These are phyloP conservation scores for Boletus tylopilopsis DNA, from an alignment of 768 basidiomycete species.

Conservation along the genomic window DNA sequence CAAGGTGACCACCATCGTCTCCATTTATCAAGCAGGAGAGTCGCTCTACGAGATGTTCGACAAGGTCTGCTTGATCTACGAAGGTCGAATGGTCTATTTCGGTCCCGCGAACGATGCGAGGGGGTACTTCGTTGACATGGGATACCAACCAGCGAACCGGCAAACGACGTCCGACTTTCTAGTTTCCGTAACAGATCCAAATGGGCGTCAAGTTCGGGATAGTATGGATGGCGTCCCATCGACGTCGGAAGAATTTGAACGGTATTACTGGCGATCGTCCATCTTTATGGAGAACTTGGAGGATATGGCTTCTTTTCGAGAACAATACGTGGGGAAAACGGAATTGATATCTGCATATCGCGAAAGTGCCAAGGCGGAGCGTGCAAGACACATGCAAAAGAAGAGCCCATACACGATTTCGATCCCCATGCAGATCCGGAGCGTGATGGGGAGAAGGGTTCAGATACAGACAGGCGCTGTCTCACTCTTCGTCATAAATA, in stretches of 20 bases:
- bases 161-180: conserved; percentile 66
- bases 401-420: conserved; percentile 48
- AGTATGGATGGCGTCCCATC: conserved; percentile 29
- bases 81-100: conserved; percentile 57
- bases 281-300: conserved; percentile 38
- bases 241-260: conserved; percentile 57
- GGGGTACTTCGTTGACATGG: conserved; percentile 57
- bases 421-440: conserved; percentile 43
- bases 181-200: conserved; percentile 58
- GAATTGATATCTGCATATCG: conserved; percentile 42
- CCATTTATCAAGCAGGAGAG: conserved; percentile 85
- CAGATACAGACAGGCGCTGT: conserved; percentile 44
- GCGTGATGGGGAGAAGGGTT: conserved; percentile 45
- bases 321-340: conserved; percentile 42
- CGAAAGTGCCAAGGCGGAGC: conserved; percentile 50
- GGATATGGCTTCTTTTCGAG: conserved; percentile 47
- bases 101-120: conserved; percentile 52
- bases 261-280: conserved; percentile 41
- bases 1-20: conserved; percentile 61
- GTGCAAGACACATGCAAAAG: conserved; percentile 43
- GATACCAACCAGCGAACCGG: conserved; percentile 49
- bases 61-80: conserved; percentile 64
- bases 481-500: conserved; percentile 30
- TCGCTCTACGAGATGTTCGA: conserved; percentile 62
- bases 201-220: conserved; percentile 49